Conservation (phyloP, 352 stramenopile species). For the Globisporangium abappressorium region DNA sequence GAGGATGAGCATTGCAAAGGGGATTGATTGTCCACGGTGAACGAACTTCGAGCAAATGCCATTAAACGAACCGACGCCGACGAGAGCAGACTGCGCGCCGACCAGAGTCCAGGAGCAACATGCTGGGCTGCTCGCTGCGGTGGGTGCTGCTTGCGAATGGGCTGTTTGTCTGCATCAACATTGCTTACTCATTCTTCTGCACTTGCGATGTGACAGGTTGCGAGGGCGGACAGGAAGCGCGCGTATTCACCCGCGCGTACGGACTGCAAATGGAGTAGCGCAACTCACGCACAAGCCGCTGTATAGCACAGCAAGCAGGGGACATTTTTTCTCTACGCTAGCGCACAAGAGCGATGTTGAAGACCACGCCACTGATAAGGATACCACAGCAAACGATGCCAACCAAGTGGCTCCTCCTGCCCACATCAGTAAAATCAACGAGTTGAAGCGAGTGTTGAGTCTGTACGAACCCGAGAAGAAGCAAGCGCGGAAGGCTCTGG, state of each 20-base stretch:
- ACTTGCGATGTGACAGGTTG: neutral
- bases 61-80: neutral
- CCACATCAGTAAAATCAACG: slow-evolving; percentile 11
- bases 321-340: neutral
- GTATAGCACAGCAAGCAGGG: neutral
- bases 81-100: neutral
- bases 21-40: too few species aligned
- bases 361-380: neutral
- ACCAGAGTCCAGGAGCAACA: neutral
- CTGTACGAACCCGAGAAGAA: slow-evolving; percentile 76
- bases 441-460: slow-evolving; percentile 39
- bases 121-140: neutral
- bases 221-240: neutral
- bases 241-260: neutral
- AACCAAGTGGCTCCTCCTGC: neutral
- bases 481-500: slow-evolving; percentile 35
- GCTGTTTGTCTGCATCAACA: neutral
- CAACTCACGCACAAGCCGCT: neutral
- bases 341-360: neutral
- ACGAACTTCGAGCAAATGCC: neutral
- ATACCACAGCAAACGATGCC: neutral
- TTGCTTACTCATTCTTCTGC: neutral
- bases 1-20: too few species aligned
- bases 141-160: neutral
- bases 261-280: neutral